Conservation (phyloP, 352 stramenopile species). For the Globisporangium lucens region DNA sequence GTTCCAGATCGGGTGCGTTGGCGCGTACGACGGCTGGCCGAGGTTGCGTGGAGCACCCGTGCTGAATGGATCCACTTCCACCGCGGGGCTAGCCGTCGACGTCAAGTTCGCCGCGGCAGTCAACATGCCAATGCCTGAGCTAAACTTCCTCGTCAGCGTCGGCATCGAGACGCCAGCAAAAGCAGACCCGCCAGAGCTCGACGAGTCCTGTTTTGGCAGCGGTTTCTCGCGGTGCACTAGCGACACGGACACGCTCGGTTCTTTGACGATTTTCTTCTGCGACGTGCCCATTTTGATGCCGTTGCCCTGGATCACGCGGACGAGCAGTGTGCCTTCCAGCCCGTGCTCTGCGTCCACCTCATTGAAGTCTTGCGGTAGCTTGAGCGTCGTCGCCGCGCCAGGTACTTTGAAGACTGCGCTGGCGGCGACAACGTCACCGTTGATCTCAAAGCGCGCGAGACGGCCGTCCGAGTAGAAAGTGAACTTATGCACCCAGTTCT, state of each 20-base stretch:
- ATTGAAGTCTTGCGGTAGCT: slow-evolving; percentile 86
- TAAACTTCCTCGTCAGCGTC: slow-evolving; percentile 73
- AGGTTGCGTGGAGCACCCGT: slow-evolving; percentile 59
- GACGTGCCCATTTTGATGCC: slow-evolving; percentile 69
- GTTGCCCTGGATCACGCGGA: slow-evolving; percentile 81
- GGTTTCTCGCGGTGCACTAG: slow-evolving; percentile 65
- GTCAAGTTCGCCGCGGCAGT: slow-evolving; percentile 37
- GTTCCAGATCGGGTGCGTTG: slow-evolving; percentile 83
- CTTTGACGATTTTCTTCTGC: slow-evolving; percentile 67
- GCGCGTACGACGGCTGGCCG: slow-evolving; percentile 49
- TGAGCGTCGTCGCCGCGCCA: slow-evolving; percentile 78
- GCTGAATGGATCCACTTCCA: slow-evolving; percentile 41
- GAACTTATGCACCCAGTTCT: slow-evolving; percentile 91
- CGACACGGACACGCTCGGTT: slow-evolving; percentile 51
- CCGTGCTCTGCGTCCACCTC: slow-evolving; percentile 82
- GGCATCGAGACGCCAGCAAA: slow-evolving; percentile 68
- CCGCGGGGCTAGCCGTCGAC: slow-evolving; percentile 32
- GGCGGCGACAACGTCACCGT: slow-evolving; percentile 81
- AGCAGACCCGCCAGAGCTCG: slow-evolving; percentile 26
- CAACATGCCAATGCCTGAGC: slow-evolving; percentile 49
- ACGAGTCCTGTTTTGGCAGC: slow-evolving; percentile 30
- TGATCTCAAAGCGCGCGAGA: slow-evolving; percentile 87
- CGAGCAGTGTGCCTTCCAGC: slow-evolving; percentile 58
- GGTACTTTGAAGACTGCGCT: slow-evolving; percentile 87
- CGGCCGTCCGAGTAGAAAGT: slow-evolving; percentile 82